Evolutionary conservation across 2,329 filamentous ascomycete genomes (phyloP), one percentile per base, ranked within the genome.

Genomic region (Phialophora chinensis): DNA sequence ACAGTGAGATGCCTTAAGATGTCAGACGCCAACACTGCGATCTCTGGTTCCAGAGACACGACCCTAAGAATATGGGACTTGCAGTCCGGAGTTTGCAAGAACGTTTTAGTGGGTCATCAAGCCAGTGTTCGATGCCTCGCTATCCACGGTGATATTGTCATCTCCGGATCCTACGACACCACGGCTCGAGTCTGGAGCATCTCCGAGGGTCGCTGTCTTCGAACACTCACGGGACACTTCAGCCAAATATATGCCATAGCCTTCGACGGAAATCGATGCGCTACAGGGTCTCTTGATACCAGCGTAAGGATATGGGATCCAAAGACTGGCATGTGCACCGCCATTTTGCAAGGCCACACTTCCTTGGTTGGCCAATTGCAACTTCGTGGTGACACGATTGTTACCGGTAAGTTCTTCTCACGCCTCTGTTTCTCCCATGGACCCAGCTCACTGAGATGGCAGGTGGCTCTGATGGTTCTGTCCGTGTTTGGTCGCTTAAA

Each of bases 211-310:
- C 89, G 92, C 69, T 99, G 95, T 77, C 82, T 98, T 62, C 90
- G 94, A 72, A 97, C 93, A 0, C 84, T 99, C 47, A 89, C 90
- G 53, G 95, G 95, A 0, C 95, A 99, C 79, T 99, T 97, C 80
- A 98, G 94, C 76, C 95, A 99, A 77, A 99, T 99, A 66, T 99
- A 99, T 77, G 95, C 95, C 23, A 96, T 99, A 76, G 95, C 95
- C 1, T 99, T 98, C 79, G 95, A 99, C 76, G 95, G 95, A 47
- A 89, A 90, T 72, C 87, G 93, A 70, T 93, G 99, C 65, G 94
- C 96, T 42, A 99, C 95, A 10, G 95, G 95, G 60, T 97, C 93
- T 78, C 82, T 99, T 68, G 95, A 99, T 79, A 99, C 95, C 3
- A 97, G 94, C 73, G 94, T 99, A 29, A 86, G 95, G 70, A 96